Evolutionary conservation across 139 green algal species (phyloP), one percentile per base, ranked within the genome.

Genomic region (Pleodorina starrii): DNA sequence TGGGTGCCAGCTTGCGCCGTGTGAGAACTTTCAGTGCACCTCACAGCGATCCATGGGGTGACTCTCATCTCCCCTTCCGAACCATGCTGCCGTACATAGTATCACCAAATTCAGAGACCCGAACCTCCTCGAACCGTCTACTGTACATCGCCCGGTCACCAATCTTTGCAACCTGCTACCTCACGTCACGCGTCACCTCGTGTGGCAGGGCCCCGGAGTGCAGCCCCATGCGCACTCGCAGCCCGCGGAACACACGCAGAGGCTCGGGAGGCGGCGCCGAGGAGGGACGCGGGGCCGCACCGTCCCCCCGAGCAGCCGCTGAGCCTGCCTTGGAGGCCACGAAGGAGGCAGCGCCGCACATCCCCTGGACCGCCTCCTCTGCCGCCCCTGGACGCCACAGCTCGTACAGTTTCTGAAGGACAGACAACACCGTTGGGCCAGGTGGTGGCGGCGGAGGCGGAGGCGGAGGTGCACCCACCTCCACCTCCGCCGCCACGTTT

Each of bases 361-460:
- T 40, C 27, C 2, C 19, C 32, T 7, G 63, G 27, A 73, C 21
- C 63, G 35, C 63, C n/a, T 59, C 63, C 63, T 36, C 63, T 38
- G 42, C 73, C 23, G 36, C 73, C 7, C 42, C 73, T 19, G 42
- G 42, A 1, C 42, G 21, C 44, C 57, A 23, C 25, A 36, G 21
- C 23, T 80, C 73, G 73, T 80, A 83, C 44, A 83, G 46, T 44
- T 7, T 54, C 46, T n/a, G 74, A 25, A 83, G 74, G n/a, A 42
- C 74, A 27, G 44, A 43, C 44, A 36, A 11, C 29, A 83, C 74
- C 43, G 74, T 66, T 6, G 9, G 3, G 54, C 21, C 29, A 25
- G 2, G 54, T 12, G 54, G 54, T n/a, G n/a, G n/a, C n/a, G n/a
- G n/a, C n/a, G n/a, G n/a, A n/a, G n/a, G n/a, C n/a, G n/a, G n/a